Conservation (phyloP, 306 rosid genomes). For the Casuarina equisetifolia region DNA sequence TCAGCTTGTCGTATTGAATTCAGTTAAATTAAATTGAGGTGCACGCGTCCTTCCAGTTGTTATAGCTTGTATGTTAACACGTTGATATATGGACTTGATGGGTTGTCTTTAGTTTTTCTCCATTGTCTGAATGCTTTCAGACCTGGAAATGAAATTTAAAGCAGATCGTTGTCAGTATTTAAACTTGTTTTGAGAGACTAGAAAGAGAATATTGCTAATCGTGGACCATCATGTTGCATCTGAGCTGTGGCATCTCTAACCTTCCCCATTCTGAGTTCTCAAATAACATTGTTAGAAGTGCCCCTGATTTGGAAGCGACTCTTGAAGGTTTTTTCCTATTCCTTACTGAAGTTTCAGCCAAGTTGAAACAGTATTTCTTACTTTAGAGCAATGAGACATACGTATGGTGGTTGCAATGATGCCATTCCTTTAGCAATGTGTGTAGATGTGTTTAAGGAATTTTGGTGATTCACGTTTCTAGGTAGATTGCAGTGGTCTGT, state of each 20-base stretch:
- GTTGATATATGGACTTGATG: neutral
- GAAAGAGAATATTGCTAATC: neutral
- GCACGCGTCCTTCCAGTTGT: neutral
- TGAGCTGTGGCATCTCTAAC: neutral
- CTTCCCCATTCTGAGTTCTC: neutral
- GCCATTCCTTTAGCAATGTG: neutral
- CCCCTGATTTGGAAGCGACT: neutral
- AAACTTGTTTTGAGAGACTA: neutral
- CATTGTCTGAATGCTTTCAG: neutral
- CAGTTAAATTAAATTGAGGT: neutral
- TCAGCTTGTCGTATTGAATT: neutral
- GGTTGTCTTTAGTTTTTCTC: neutral
- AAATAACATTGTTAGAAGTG: neutral
- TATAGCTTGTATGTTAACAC: neutral
- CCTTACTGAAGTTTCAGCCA: neutral
- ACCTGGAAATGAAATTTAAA: neutral
- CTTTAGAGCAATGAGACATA: neutral
- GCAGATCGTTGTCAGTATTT: neutral
- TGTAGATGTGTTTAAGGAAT: neutral
- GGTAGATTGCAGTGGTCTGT: neutral
- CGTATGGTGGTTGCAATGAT: neutral
- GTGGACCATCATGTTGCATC: neutral
- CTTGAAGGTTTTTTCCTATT: neutral
- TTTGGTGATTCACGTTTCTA: neutral
- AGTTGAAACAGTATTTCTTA: neutral